Evolutionary conservation across 805 yeast genomes (phyloP), one percentile per base, ranked within the genome.

Genomic region (Kluyveromyces dobzhanskii): DNA sequence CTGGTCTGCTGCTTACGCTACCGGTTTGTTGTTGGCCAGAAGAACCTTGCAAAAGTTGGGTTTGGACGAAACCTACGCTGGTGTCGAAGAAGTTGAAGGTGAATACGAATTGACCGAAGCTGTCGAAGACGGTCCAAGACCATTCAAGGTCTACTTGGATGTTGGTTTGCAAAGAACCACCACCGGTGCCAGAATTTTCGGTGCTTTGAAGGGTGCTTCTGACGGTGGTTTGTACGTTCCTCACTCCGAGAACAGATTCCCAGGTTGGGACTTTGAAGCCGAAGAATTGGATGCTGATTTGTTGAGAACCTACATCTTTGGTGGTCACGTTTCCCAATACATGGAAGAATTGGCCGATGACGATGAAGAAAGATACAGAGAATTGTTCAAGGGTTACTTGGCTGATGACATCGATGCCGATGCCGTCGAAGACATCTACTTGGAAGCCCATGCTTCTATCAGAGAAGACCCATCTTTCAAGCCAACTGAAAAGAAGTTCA

Each of bases 1-100:
- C 94, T 92, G 98, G 98, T 75, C 98, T 49, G 97, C 98, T 69
- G 97, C 96, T 69, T 92, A 92, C 78, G 97, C 97, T 64, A 84
- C 85, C 62, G 98, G 98, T 80, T 77, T 92, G 58, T 78, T 92
- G 68, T 80, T 92, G 66, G 98, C 98, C 74, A 88, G 98, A 82
- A 90, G 98, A 80, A 85, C 95, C 51, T 81, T 92, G 68, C 82
- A 85, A 73, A 92, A 92, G 80, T 83, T 92, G 65, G 95, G 95
- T 61, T 81, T 92, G 64, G 97, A 90, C 73, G 95, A 92, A 79
- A 85, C 95, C 68, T 92, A 92, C 84, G 61, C 70, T 50, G 98
- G 98, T 83, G 98, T 88, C 62, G 97, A 88, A 75, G 98, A 92
- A 76, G 95, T 85, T 63, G 95, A 87, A 75, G 98, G 98, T 82